Evolutionary conservation across 1,284 basidiomycete genomes (phyloP).

Genomic region (Chiua sp.): DNA sequence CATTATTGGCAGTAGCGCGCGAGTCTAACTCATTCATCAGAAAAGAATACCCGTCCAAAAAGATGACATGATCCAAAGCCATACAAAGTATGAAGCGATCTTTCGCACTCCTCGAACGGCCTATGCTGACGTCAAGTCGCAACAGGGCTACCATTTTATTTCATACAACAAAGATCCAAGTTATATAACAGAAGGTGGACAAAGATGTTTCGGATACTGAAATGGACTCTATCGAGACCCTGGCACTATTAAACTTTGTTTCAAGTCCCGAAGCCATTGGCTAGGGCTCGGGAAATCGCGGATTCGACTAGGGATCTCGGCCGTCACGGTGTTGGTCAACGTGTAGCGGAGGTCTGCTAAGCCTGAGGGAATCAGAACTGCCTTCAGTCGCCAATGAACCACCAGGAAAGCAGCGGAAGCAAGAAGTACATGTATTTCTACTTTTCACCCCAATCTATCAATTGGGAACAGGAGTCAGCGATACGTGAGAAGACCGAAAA

Average conservation of each 20-base stretch:
- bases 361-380: slow-evolving; percentile 59
- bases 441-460: background rate
- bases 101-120: too few relatives aligned
- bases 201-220: too few relatives aligned
- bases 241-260: too few relatives aligned
- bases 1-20: too few relatives aligned
- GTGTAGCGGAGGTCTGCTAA: background rate
- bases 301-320: slow-evolving; percentile 22
- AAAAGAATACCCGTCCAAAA: too few relatives aligned
- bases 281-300: slow-evolving; percentile 14
- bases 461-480: slow-evolving; percentile 13
- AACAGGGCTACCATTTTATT: slow-evolving; percentile 17
- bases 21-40: too few relatives aligned
- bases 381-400: slow-evolving; percentile 65
- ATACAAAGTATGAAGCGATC: too few relatives aligned
- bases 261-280: slow-evolving; percentile 1
- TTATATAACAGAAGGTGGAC: too few relatives aligned
- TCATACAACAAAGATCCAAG: too few relatives aligned
- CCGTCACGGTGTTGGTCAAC: slow-evolving; percentile 10
- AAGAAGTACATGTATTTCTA: slow-evolving; percentile 29
- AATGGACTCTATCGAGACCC: too few relatives aligned
- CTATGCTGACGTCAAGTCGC: too few relatives aligned
- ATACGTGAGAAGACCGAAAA: slow-evolving; percentile 28
- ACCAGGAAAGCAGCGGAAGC: slow-evolving; percentile 45
- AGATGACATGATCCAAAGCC: too few relatives aligned